These are phyloP conservation scores for Aspergillus unguis DNA, from an alignment of 2,329 filamentous ascomycete genomes.

Conservation along the genomic window DNA sequence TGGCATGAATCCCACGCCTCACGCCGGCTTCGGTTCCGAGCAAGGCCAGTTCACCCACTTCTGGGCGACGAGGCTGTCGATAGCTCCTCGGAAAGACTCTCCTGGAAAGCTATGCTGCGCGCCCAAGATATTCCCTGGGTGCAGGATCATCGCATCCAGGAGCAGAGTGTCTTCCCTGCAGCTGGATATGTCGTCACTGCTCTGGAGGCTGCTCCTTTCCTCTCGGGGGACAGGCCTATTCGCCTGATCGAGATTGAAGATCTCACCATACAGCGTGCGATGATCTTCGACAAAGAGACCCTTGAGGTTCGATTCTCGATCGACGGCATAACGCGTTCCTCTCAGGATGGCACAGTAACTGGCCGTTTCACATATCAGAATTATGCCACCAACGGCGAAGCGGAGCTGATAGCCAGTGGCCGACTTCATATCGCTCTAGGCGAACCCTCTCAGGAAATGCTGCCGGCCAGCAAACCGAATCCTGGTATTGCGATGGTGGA, in stretches of 20 bases:
- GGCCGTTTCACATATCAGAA: background rate
- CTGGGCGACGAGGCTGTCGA: background rate
- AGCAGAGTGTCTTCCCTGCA: background rate
- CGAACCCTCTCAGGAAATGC: background rate
- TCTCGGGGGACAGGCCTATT: background rate
- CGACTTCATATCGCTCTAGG: background rate
- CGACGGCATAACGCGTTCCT: background rate
- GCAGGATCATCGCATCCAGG: background rate
- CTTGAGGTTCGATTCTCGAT: background rate
- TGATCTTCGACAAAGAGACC: background rate
- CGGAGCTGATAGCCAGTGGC: background rate
- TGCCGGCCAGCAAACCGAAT: background rate
- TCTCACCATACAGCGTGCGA: background rate
- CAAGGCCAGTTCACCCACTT: background rate
- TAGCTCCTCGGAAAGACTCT: background rate
- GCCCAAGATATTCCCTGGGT: background rate
- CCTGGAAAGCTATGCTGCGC: background rate
- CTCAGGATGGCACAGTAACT: background rate
- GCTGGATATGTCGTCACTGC: background rate
- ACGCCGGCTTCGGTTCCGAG: background rate
- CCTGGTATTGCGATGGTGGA: background rate
- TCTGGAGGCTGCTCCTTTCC: background rate
- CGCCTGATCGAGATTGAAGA: background rate
- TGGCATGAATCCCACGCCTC: background rate
- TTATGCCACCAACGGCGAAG: background rate